Conservation (phyloP, 129 eudicot genomes). For the Cynara cardunculus region DNA sequence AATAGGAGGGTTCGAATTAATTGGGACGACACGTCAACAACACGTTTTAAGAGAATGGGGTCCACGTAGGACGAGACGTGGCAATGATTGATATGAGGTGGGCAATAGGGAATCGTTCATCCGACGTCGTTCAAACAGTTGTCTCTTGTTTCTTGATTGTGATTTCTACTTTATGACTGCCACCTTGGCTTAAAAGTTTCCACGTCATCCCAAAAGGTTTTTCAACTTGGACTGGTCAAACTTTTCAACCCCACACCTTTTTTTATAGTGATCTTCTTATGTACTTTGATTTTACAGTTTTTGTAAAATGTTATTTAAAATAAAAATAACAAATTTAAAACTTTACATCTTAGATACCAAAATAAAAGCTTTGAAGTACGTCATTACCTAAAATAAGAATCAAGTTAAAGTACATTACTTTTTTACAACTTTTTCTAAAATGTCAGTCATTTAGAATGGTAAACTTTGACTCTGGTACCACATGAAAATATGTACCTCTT, state of each 20-base stretch:
- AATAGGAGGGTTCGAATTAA: not conserved
- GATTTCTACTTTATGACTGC: not conserved
- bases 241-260: too few relatives aligned
- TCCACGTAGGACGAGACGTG: constrained; percentile 9
- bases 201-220: not conserved
- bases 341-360: too few relatives aligned
- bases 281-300: too few relatives aligned
- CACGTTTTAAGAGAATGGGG: not conserved
- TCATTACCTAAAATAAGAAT: too few relatives aligned
- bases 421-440: too few relatives aligned
- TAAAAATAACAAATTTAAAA: too few relatives aligned
- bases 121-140: not conserved
- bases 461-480: not conserved
- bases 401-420: too few relatives aligned
- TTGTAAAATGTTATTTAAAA: too few relatives aligned
- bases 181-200: not conserved
- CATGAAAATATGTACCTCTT: not conserved
- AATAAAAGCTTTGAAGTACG: too few relatives aligned
- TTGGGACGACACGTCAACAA: not conserved
- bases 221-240: too few relatives aligned
- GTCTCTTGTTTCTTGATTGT: not conserved
- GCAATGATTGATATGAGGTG: constrained; percentile 7
- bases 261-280: too few relatives aligned
- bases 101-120: not conserved
- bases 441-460: not conserved